phyloP scores from a whole-genome alignment of 129 eudicot genomes.

The carrot (Daucus carota) region DH1_v3.0 NC_030385.2:38190501-38191000 shows the following conservation, averaged over 20 bases:
- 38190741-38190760: not conserved
- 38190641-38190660: slow-evolving; percentile 15
- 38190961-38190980: not conserved
- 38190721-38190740: not conserved
- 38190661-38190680: not conserved
- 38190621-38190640: slow-evolving; percentile 97
- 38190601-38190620: slow-evolving; percentile 96
- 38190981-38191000: not conserved
- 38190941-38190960: not conserved
- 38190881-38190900: not conserved
- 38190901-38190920: not conserved
- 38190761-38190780: not conserved
- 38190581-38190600: slow-evolving; percentile 99
- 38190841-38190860: not conserved
- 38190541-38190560: slow-evolving; percentile 90
- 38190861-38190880: not conserved
- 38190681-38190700: not conserved
- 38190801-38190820: not conserved
- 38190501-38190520: not conserved
- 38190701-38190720: not conserved
- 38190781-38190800: not conserved
- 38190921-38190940: not conserved
- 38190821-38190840: not conserved
- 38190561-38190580: slow-evolving; percentile 93
- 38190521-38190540: slow-evolving; percentile 64